Conservation (phyloP, 129 eudicot species). For the Pseudognaphalium luteoalbum region DNA sequence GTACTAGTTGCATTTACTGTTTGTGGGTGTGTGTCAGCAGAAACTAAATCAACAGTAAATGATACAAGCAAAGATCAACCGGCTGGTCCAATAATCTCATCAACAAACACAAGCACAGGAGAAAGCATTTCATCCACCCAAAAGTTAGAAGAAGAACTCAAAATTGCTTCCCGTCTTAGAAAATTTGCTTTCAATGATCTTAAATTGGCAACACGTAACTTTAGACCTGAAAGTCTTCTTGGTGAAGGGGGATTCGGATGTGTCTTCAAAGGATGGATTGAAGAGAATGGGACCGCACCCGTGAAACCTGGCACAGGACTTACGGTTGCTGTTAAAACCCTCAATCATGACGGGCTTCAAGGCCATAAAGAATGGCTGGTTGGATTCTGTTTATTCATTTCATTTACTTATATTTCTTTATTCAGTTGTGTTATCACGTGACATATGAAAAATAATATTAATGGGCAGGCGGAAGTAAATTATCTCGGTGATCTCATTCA, state of each 20-base stretch:
- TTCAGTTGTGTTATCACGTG: background rate
- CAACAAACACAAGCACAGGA: slow-evolving; percentile 74
- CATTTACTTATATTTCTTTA: background rate
- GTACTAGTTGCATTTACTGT: slow-evolving; percentile 8
- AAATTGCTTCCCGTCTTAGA: slow-evolving; percentile 85
- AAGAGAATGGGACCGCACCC: slow-evolving; percentile 94
- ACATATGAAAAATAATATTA: slow-evolving; percentile 12
- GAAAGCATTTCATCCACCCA: slow-evolving; percentile 81
- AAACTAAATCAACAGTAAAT: slow-evolving; percentile 57
- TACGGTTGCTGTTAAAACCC: slow-evolving; percentile 95
- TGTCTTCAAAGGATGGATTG: slow-evolving; percentile 96
- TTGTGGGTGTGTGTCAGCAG: slow-evolving; percentile 32
- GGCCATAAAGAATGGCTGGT: slow-evolving; percentile 99
- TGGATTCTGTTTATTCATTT: slow-evolving; percentile 20
- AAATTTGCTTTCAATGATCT: slow-evolving; percentile 83
- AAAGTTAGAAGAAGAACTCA: slow-evolving; percentile 79
- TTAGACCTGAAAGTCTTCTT: slow-evolving; percentile 91
- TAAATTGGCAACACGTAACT: slow-evolving; percentile 86
- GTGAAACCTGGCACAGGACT: slow-evolving; percentile 98
- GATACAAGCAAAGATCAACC: slow-evolving; percentile 69
- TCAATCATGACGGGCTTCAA: slow-evolving; percentile 97
- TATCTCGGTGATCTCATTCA: slow-evolving; percentile 89
- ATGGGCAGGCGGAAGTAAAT: slow-evolving; percentile 88
- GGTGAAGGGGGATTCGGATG: slow-evolving; percentile 96
- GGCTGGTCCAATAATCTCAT: slow-evolving; percentile 47